These are phyloP conservation scores for Scedosporium minutisporum DNA, from an alignment of 2,329 filamentous ascomycete genomes.

Conservation along the genomic window DNA sequence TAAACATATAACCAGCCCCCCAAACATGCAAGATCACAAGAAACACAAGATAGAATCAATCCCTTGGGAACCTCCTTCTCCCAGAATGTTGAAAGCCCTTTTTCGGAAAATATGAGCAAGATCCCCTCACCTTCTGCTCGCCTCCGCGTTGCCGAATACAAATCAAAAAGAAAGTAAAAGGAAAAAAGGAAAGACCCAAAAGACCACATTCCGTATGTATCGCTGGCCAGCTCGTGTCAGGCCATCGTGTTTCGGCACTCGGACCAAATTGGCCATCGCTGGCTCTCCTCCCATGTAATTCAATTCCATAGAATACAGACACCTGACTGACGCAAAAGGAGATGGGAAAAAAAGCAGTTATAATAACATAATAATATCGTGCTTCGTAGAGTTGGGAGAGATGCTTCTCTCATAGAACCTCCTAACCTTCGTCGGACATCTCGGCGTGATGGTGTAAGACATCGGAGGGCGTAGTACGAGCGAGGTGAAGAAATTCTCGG, in stretches of 20 bases:
- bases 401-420: neutral
- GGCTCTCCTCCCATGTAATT: neutral
- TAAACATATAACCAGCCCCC: neutral
- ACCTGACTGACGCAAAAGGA: neutral
- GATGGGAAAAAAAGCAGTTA: constrained; percentile 1
- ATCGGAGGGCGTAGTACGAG: too few relatives aligned
- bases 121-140: neutral
- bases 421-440: neutral
- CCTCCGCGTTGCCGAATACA: neutral
- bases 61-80: too few relatives aligned
- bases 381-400: neutral
- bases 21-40: neutral
- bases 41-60: constrained; percentile 3
- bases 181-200: neutral
- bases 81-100: too few relatives aligned
- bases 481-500: neutral
- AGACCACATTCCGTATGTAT: neutral
- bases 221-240: neutral
- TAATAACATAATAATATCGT: neutral
- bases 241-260: neutral
- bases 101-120: too few relatives aligned
- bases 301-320: neutral
- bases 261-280: neutral
- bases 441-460: too few relatives aligned
- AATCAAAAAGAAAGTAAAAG: neutral